Conservation (phyloP, 1,284 basidiomycete species). For the Coniferiporia sulphurascens region DNA sequence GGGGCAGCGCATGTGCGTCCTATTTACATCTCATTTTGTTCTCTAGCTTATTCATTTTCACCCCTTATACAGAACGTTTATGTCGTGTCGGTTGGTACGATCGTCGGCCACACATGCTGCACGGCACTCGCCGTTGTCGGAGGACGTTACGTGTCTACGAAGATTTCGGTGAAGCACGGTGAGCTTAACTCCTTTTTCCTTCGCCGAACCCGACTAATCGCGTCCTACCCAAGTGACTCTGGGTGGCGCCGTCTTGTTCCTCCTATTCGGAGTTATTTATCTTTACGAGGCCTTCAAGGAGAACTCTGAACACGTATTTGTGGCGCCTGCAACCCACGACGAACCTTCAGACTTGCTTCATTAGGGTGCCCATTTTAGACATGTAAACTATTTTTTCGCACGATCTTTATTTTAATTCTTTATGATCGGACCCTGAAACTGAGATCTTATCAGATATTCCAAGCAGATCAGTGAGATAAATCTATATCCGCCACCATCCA, state of each 20-base stretch:
- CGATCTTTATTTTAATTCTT: background rate
- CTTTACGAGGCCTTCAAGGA: slow-evolving; percentile 35
- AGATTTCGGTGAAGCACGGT: slow-evolving; percentile 95
- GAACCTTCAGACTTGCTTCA: slow-evolving; percentile 14
- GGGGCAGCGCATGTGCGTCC: slow-evolving; percentile 90
- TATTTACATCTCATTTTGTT: slow-evolving; percentile 23
- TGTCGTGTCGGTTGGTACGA: slow-evolving; percentile 86
- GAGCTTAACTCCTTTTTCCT: slow-evolving; percentile 29
- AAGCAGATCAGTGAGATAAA: background rate
- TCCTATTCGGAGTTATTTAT: slow-evolving; percentile 56
- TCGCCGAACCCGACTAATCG: slow-evolving; percentile 1
- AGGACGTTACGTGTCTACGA: slow-evolving; percentile 87
- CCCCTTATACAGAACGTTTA: slow-evolving; percentile 51
- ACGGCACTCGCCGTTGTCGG: slow-evolving; percentile 88
- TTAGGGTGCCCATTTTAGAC: background rate
- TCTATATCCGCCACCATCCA: background rate
- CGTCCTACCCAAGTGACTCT: slow-evolving; percentile 59
- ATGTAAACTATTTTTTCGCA: background rate
- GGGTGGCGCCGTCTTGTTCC: slow-evolving; percentile 56
- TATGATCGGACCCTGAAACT: background rate
- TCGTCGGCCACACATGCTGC: slow-evolving; percentile 85
- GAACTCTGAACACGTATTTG: slow-evolving; percentile 17
- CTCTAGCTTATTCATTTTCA: slow-evolving; percentile 12
- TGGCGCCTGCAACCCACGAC: slow-evolving; percentile 3
- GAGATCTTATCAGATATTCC: background rate